Conservation (phyloP, 2,329 filamentous ascomycete genomes). For the Dryadomyces quercus-mongolicae region DNA sequence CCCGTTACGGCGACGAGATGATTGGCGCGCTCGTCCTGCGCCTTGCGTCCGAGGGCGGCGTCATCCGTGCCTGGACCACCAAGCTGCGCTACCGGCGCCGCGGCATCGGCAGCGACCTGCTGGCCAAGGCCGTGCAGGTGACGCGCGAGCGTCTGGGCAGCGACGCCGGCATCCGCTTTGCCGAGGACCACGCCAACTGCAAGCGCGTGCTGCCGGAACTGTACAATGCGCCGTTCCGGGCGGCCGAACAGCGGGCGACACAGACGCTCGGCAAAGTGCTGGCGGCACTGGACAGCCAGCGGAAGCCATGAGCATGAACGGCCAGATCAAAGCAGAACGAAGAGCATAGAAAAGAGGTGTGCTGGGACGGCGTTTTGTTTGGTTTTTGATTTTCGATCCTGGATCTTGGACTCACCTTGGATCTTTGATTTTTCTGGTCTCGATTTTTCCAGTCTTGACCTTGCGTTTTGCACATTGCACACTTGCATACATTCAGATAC, state of each 20-base stretch:
- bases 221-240: slow-evolving; percentile 50
- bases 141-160: slow-evolving; percentile 58
- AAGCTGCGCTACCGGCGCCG: slow-evolving; percentile 53
- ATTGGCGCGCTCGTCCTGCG: slow-evolving; percentile 61
- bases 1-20: slow-evolving; percentile 54
- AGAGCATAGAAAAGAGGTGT: not conserved
- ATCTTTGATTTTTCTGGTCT: too few relatives aligned
- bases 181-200: slow-evolving; percentile 66
- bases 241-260: slow-evolving; percentile 45
- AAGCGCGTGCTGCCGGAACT: slow-evolving; percentile 46
- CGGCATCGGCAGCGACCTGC: slow-evolving; percentile 59
- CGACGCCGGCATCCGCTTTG: slow-evolving; percentile 59
- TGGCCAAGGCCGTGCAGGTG: slow-evolving; percentile 59
- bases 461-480: too few relatives aligned
- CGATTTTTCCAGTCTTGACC: too few relatives aligned
- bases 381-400: not conserved
- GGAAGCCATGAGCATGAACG: slow-evolving; percentile 22
- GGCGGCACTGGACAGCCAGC: slow-evolving; percentile 34
- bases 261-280: slow-evolving; percentile 39
- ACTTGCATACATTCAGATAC: too few relatives aligned
- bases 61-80: slow-evolving; percentile 78
- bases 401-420: too few relatives aligned
- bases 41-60: slow-evolving; percentile 47
- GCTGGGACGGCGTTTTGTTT: not conserved
- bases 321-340: not conserved